Base-by-base conservation (phyloP, 2,329 filamentous ascomycete species). In the Claviceps quebecensis region DNA sequence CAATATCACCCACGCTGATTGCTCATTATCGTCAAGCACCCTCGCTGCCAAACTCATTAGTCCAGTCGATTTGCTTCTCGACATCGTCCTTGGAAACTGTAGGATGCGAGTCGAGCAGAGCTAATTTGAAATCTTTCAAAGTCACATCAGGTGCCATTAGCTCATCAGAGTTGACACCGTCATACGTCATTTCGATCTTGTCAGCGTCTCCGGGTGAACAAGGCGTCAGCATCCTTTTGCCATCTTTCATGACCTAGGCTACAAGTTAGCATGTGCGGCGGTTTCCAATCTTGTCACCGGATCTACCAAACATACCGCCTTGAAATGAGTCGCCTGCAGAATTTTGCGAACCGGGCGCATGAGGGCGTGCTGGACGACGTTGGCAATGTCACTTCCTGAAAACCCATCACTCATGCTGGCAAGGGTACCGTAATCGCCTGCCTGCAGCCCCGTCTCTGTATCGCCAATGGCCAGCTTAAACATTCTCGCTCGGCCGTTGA, bases 321-420 rank as follows among this genome's bases (percentile, higher is more conserved):
- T 96, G 71, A 97, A 98, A 72, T 98, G 93, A 50, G 93, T 98
- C 17, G 93, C 91, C 56, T 90, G 95, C 67, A 97, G 84, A 59
- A 98, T 97, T 69, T 96, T 94, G 55, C 93, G 79, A 55, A 98
- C 87, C 1, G 93, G 94, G 63, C 96, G 89, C 93, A 98, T 98
- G 40, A 98, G 73, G 1, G 93, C 93, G 65, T 94, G 87, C 67
- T 98, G 93, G 19, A 97, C 93, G 3, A 88, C 89, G 63, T 97
- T 97, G 61, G 78, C 81, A 60, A 98, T 97, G 79, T 98, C 93
- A 56, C 86, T 94, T 38, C 93, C 93, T 0, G 90, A 96, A 69
- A 95, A 98, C 1, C 93, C 93, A 54, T 97, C 91, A 49, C 87
- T 89, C 62, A 91, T 72, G 60, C 86, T 77, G 2, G 86, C 89